A percentile compares a stretch with the other conserved stretches of the same genome.
Evolutionary conservation across 1,284 basidiomycete genomes (phyloP).

Genomic region (Somion occarium): DNA sequence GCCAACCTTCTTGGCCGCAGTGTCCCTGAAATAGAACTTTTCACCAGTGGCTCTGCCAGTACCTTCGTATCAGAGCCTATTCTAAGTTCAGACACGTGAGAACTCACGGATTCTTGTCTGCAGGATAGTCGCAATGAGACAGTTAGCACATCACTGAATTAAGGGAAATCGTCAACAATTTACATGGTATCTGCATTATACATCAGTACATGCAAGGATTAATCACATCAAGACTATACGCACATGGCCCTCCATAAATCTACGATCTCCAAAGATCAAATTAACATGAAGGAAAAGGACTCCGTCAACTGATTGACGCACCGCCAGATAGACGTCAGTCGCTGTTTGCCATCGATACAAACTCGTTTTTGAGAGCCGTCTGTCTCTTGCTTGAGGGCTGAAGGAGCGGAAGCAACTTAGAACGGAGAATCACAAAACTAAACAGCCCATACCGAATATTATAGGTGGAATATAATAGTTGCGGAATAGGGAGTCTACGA

Average conservation of each 20-base stretch:
- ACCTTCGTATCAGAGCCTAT: not conserved
- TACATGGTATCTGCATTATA: constrained; percentile 1
- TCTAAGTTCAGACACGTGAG: too few relatives aligned
- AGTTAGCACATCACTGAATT: not conserved
- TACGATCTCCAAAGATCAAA: too few relatives aligned
- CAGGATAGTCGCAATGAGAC: constrained; percentile 5
- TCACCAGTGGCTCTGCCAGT: constrained; percentile 33
- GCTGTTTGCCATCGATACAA: constrained; percentile 79
- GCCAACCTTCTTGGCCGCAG: constrained; percentile 19
- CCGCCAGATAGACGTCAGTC: constrained; percentile 63
- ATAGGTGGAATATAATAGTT: constrained; percentile 55
- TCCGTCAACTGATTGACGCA: too few relatives aligned
- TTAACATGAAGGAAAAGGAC: too few relatives aligned
- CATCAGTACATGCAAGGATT: not conserved
- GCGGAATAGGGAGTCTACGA: constrained; percentile 51
- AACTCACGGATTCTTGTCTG: constrained; percentile 54
- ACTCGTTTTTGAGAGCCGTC: constrained; percentile 61
- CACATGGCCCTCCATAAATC: constrained; percentile 66
- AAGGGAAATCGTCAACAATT: too few relatives aligned
- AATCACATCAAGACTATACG: constrained; percentile 20
- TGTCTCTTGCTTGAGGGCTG: constrained; percentile 34
- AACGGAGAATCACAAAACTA: not conserved
- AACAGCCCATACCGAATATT: constrained; percentile 37
- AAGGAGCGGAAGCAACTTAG: constrained; percentile 1
- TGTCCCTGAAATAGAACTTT: constrained; percentile 52